These are phyloP conservation scores for Cicer bijugum DNA, from an alignment of 306 rosid species.

Conservation along the genomic window DNA sequence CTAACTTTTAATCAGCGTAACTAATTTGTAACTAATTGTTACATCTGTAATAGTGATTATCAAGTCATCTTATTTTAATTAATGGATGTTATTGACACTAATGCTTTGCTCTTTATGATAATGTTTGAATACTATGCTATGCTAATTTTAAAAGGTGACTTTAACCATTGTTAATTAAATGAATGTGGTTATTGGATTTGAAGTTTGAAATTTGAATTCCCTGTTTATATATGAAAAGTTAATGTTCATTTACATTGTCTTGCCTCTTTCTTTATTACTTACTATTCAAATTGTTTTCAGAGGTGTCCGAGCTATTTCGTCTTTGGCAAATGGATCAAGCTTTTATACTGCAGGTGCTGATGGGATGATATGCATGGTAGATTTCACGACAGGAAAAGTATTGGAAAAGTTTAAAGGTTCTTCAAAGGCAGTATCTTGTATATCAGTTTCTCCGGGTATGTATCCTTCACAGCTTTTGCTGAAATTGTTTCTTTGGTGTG, in stretches of 20 bases:
- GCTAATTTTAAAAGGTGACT: not conserved
- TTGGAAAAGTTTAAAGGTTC: constrained; percentile 82
- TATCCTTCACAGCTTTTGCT: constrained; percentile 27
- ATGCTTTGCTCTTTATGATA: not conserved
- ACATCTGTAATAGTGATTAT: not conserved
- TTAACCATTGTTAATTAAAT: not conserved
- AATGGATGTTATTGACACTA: not conserved
- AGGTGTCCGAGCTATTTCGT: constrained; percentile 81
- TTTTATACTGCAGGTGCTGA: constrained; percentile 82
- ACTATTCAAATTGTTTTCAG: constrained; percentile 54
- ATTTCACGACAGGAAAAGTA: constrained; percentile 73
- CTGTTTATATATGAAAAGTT: constrained; percentile 9
- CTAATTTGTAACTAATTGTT: no score
- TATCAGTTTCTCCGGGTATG: constrained; percentile 80
- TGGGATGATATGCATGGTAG: constrained; percentile 80
- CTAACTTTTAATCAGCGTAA: no score
- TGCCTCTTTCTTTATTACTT: constrained; percentile 34
- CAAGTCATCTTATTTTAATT: not conserved
- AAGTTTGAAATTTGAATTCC: constrained; percentile 37
- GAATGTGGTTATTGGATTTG: constrained; percentile 28
- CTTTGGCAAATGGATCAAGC: constrained; percentile 57
- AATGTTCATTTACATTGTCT: constrained; percentile 3
- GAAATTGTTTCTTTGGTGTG: not conserved
- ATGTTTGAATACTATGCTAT: not conserved
- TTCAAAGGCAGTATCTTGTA: constrained; percentile 75